Base-by-base conservation (phyloP, 2,329 filamentous ascomycete genomes). In the Claviceps maximensis region DNA sequence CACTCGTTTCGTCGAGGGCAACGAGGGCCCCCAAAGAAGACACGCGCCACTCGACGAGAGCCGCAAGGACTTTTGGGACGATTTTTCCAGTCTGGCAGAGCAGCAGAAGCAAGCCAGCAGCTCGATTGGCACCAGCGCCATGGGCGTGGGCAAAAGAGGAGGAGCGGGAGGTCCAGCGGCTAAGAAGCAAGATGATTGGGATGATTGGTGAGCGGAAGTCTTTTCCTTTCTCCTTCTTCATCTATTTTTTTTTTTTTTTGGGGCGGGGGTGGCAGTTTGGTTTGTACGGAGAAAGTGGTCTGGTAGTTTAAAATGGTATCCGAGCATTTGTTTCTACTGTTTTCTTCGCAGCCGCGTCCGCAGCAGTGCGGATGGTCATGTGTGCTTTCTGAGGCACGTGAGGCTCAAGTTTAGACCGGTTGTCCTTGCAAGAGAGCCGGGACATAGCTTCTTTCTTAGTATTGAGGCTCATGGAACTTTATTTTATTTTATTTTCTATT, bases 51-150 rank as follows among this genome's bases (percentile, higher is more conserved):
- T 81, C 50, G 75, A 83, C 62, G 75, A 74, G 76, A 85, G 67
- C 78, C 86, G 84, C 69, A 85, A 85, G 65, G 85, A 87, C 59
- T 95, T 95, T 69, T 96, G 90, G 90, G 90, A 95, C 65, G 85
- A 86, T 60, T 95, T 97, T 69, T 84, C 89, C 0, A 80, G 78
- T 29, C 68, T 84, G 27, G 84, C 82, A 0, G 78, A 84, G 69
- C 74, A 79, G 61, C 68, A 71, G 54, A 69, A 71, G 58, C 65
- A 65, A 13, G 65, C 63, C 45, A 68, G 70, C 54, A 78, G 71
- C 60, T 71, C 78, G 2, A 78, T 82, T 56, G 79, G 79, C 33
- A 82, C 79, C 21, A 73, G 76, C 54, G 78, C 78, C 21, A 80
- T 82, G 76, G 75, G 76, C 36, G 79, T 76, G 69, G 74, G 76